Evolutionary conservation across 495 filamentous ascomycete species (phyloP).

Genomic region (Polyplosphaeria fusca): DNA sequence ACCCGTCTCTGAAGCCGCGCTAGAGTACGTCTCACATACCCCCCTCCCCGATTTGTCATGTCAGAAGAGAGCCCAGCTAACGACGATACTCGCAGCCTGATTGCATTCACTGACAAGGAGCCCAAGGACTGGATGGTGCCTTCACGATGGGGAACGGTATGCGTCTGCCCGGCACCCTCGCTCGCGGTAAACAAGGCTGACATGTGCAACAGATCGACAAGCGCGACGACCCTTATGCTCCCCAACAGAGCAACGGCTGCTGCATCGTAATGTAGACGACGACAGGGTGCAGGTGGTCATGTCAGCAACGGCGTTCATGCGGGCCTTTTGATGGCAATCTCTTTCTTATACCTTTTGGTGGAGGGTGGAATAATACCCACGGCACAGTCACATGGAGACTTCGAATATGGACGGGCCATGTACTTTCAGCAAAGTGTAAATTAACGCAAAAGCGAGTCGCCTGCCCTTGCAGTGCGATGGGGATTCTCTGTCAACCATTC

Average conservation of each 20-base stretch:
- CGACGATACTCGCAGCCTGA: constrained; percentile 65
- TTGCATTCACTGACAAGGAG: constrained; percentile 85
- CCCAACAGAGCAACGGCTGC: constrained; percentile 84
- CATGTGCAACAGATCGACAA: constrained; percentile 62
- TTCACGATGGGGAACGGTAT: constrained; percentile 88
- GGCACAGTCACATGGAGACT: constrained; percentile 10
- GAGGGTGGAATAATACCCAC: constrained; percentile 32
- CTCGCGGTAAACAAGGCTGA: constrained; percentile 20
- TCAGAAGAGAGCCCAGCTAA: constrained; percentile 5
- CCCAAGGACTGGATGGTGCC: constrained; percentile 99
- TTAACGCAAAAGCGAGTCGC: constrained; percentile 28
- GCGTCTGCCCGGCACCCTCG: constrained; percentile 37
- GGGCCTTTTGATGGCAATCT: constrained; percentile 33
- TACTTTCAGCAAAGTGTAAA: constrained; percentile 33
- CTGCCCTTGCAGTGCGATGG: constrained; percentile 18
- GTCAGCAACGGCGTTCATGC: constrained; percentile 33
- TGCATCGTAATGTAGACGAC: constrained; percentile 82
- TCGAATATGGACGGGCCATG: constrained; percentile 20
- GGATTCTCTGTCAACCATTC: constrained; percentile 2
- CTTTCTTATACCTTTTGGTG: constrained; percentile 30
- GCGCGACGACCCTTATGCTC: constrained; percentile 93
- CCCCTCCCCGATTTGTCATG: neutral
- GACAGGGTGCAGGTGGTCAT: constrained; percentile 20
- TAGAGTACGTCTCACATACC: constrained; percentile 72
- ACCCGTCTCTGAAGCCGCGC: constrained; percentile 88